A percentile compares a stretch with the other conserved stretches of the same genome.
These are phyloP conservation scores for Anisodus tanguticus DNA, from an alignment of 257 asterid species.

Conservation along the genomic window DNA sequence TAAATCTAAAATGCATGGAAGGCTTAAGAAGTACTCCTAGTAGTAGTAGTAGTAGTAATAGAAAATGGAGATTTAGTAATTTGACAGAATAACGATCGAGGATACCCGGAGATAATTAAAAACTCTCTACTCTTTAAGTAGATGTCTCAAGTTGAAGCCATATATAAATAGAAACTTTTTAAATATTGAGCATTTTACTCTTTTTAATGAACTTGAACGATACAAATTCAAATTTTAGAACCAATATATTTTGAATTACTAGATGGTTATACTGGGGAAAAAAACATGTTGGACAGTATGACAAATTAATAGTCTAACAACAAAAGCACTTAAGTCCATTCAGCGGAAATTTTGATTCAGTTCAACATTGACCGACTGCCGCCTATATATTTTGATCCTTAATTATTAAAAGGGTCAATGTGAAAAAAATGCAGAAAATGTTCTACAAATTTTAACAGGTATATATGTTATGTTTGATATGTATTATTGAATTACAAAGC, in stretches of 20 bases:
- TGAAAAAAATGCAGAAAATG: neutral
- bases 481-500: neutral
- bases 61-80: neutral
- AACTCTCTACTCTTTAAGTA: neutral
- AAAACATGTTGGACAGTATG: neutral
- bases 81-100: neutral
- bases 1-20: neutral
- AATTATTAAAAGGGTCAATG: neutral
- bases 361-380: neutral
- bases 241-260: neutral
- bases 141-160: neutral
- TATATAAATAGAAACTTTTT: neutral
- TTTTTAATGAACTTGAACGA: neutral
- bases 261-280: neutral
- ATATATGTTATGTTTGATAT: neutral
- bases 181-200: neutral
- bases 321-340: neutral
- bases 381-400: neutral
- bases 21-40: neutral
- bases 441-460: neutral
- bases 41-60: neutral
- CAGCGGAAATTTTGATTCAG: neutral
- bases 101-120: too few relatives aligned
- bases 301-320: neutral
- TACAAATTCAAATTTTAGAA: neutral